These are phyloP conservation scores for Colletotrichum plurivorum DNA, from an alignment of 2,329 filamentous ascomycete species.

Conservation along the genomic window DNA sequence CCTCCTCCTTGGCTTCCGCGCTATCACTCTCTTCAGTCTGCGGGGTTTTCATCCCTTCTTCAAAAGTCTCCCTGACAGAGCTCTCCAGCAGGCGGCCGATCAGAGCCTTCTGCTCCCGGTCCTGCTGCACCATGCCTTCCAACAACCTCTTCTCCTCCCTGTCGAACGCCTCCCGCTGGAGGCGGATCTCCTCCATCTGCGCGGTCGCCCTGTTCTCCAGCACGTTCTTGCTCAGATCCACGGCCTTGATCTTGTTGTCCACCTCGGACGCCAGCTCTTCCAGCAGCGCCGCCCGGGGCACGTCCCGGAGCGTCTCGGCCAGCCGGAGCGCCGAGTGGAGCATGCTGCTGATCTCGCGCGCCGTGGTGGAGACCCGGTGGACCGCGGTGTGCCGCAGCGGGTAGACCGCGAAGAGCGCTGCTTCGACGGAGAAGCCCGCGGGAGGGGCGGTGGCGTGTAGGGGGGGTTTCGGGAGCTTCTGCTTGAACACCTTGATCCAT, in stretches of 20 bases:
- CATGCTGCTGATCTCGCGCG: conserved; percentile 46
- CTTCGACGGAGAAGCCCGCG: conserved; percentile 16
- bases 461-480: conserved; percentile 44
- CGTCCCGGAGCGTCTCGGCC: conserved; percentile 47
- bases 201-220: conserved; percentile 46
- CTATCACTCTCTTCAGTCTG: too few species aligned
- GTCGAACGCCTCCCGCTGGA: conserved; percentile 53
- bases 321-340: conserved; percentile 47
- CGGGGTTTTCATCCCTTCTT: background rate
- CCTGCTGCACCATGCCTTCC: conserved; percentile 45
- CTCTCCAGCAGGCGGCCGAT: conserved; percentile 50
- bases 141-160: conserved; percentile 49
- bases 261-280: conserved; percentile 48
- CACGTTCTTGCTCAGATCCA: conserved; percentile 52
- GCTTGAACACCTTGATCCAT: conserved; percentile 48
- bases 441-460: conserved; percentile 39
- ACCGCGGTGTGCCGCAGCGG: conserved; percentile 50
- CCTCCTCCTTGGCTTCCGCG: too few species aligned
- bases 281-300: conserved; percentile 45
- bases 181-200: conserved; percentile 49
- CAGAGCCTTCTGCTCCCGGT: conserved; percentile 47
- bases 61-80: conserved; percentile 41
- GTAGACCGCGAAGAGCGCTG: background rate
- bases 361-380: conserved; percentile 48
- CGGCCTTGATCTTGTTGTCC: conserved; percentile 47